phyloP scores from a whole-genome alignment of 1,284 basidiomycete species.

The Ustilago sp. region DNA sequence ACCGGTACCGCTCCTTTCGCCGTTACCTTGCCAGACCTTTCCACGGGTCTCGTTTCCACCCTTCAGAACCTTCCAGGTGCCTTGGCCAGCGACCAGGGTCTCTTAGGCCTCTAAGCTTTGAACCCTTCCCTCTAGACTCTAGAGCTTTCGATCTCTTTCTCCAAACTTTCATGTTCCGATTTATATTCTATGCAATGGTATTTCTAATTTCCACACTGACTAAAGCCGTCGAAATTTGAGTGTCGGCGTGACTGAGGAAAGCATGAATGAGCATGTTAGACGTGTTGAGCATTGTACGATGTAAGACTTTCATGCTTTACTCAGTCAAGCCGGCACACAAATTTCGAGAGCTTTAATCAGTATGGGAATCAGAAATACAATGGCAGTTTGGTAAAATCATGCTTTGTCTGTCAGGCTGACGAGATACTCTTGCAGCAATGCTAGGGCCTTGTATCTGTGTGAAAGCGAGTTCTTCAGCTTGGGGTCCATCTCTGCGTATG shows the following conservation, averaged over 20 bases:
- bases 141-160: neutral
- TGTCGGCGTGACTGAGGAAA: neutral
- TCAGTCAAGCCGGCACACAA: too few species aligned
- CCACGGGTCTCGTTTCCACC: conserved; percentile 24
- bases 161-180: neutral
- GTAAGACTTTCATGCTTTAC: too few species aligned
- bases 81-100: neutral
- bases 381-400: neutral
- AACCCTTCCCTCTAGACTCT: neutral
- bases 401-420: conserved; percentile 7
- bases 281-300: neutral
- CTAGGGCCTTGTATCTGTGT: conserved; percentile 88
- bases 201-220: neutral
- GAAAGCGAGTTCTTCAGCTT: conserved; percentile 74
- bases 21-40: conserved; percentile 39
- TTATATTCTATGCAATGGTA: neutral
- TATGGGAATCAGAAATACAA: neutral
- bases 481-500: conserved; percentile 52
- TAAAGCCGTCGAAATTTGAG: neutral
- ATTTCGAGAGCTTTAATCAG: too few species aligned
- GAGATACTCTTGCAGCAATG: conserved; percentile 81
- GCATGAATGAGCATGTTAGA: neutral
- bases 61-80: conserved; percentile 10
- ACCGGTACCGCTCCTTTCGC: conserved; percentile 48
- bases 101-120: neutral